Percentiles rank a stretch among this genome's conserved stretches.
Conservation (phyloP, 2,329 filamentous ascomycete species). For the Penicillium frequentans region DNA sequence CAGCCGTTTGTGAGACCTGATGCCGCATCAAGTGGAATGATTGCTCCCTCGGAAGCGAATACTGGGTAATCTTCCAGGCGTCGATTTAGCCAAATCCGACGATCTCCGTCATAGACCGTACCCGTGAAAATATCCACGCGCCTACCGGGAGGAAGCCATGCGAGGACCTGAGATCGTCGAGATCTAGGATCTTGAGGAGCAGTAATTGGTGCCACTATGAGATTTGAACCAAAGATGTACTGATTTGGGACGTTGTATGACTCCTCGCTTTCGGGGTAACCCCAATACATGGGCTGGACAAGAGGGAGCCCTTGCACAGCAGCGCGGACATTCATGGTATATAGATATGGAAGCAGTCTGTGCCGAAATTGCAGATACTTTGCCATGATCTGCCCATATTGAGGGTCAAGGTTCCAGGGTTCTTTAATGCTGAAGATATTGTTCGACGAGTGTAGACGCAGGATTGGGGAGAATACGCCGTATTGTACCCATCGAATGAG, state of each 20-base stretch:
- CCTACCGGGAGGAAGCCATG: slow-evolving; percentile 57
- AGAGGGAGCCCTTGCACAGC: slow-evolving; percentile 52
- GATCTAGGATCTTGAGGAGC: slow-evolving; percentile 45
- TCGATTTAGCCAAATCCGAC: slow-evolving; percentile 54
- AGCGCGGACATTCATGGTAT: slow-evolving; percentile 56
- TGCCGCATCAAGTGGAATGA: slow-evolving; percentile 45
- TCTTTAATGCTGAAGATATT: slow-evolving; percentile 62
- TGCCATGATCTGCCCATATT: slow-evolving; percentile 49
- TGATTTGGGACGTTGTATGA: slow-evolving; percentile 60
- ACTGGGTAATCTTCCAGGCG: slow-evolving; percentile 53
- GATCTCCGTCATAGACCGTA: slow-evolving; percentile 57
- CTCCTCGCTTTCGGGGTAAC: slow-evolving; percentile 48
- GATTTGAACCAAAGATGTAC: slow-evolving; percentile 58
- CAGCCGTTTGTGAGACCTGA: background rate
- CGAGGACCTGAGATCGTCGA: slow-evolving; percentile 49
- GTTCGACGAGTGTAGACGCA: slow-evolving; percentile 61
- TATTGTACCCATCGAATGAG: slow-evolving; percentile 47
- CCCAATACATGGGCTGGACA: slow-evolving; percentile 63
- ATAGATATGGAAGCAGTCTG: slow-evolving; percentile 60
- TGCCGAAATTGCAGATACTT: slow-evolving; percentile 57
- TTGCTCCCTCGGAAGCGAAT: slow-evolving; percentile 57
- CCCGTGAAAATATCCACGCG: slow-evolving; percentile 62
- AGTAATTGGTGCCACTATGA: slow-evolving; percentile 60
- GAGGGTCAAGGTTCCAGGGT: slow-evolving; percentile 58
- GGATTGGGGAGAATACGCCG: slow-evolving; percentile 61